Conservation (phyloP, 2,329 filamentous ascomycete species). For the Aureobasidium uvarum region DNA sequence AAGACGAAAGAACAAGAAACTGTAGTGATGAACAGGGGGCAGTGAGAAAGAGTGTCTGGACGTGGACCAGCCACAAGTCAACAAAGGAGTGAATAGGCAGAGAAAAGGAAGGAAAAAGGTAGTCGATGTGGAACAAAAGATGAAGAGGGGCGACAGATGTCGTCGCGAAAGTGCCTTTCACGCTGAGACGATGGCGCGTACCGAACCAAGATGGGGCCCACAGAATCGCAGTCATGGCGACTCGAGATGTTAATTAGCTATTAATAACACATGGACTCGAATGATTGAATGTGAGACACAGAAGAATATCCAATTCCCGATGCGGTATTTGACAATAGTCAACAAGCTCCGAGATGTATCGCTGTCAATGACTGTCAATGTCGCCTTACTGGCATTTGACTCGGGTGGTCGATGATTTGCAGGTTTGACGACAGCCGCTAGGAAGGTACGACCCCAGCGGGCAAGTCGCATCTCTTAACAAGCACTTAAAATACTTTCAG, state of each 20-base stretch:
- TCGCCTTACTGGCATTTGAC: background rate
- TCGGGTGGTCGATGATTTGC: background rate
- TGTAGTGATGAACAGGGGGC: background rate
- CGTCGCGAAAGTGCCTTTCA: conserved; percentile 17
- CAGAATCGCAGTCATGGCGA: background rate
- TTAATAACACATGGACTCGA: background rate
- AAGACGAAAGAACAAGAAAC: background rate
- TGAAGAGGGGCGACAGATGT: background rate
- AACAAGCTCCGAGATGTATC: background rate
- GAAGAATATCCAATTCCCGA: background rate
- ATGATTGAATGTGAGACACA: background rate
- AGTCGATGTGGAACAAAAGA: conserved; percentile 5
- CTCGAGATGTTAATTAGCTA: background rate
- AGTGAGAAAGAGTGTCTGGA: conserved; percentile 4
- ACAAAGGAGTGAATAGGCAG: conserved; percentile 20
- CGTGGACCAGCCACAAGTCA: conserved; percentile 19
- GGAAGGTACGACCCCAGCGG: background rate
- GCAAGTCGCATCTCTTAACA: background rate
- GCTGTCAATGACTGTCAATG: background rate
- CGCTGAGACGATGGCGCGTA: conserved; percentile 15
- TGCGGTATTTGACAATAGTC: background rate
- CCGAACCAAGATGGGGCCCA: conserved; percentile 2
- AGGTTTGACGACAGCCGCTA: background rate
- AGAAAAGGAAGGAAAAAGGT: background rate
- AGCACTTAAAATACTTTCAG: too few relatives aligned